Base-by-base conservation (phyloP, 2,329 filamentous ascomycete genomes). In the Fusarium siculi region DNA sequence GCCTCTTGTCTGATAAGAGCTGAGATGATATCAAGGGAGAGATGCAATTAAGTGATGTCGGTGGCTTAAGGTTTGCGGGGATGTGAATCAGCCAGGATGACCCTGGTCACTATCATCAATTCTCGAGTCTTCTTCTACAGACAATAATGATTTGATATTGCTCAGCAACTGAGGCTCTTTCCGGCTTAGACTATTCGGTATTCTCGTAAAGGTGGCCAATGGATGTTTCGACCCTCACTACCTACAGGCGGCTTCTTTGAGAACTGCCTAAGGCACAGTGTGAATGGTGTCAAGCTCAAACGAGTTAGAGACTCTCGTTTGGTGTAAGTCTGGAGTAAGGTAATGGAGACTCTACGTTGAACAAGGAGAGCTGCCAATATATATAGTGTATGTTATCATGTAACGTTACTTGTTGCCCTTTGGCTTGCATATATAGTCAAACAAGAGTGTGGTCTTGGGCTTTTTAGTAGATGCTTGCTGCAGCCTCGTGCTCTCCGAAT, bases 1-100 rank as follows among this genome's bases (percentile, higher is more conserved):
- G 14, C 18, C 30, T 32, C 19, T 21, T 37, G 12, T 16, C 19
- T n/a, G 25, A 65, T 34, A 36, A 37, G 44, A 23, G 32, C 21
- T 25, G n/a, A 23, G 28, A 23, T 14, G 32, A 28, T n/a, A 37
- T 49, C 60, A 39, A 39, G 44, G 32, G 32, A 25, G 39, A 61
- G 32, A 39, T 25, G 28, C 12, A n/a, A 18, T 42, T 23, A 32
- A 34, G 52, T 58, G 59, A 62, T 58, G 52, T 58, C 8, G 40
- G 59, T 62, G 52, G 59, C 59, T 58, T 23, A 16, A 39, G 37
- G 49, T 42, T 56, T 43, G 50, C 49, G 46, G 57, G 57, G 57
- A 54, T 57, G n/a, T 47, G 14, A 47, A 47, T 18, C n/a, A 18
- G 23, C 58, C 5, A 61, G 50, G 49, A 61, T 43, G 8, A 42